Percentiles rank a stretch among this genome's conserved stretches.
These are phyloP conservation scores for Beauveria sp. DNA, from an alignment of 2,329 filamentous ascomycete species.

Conservation along the genomic window DNA sequence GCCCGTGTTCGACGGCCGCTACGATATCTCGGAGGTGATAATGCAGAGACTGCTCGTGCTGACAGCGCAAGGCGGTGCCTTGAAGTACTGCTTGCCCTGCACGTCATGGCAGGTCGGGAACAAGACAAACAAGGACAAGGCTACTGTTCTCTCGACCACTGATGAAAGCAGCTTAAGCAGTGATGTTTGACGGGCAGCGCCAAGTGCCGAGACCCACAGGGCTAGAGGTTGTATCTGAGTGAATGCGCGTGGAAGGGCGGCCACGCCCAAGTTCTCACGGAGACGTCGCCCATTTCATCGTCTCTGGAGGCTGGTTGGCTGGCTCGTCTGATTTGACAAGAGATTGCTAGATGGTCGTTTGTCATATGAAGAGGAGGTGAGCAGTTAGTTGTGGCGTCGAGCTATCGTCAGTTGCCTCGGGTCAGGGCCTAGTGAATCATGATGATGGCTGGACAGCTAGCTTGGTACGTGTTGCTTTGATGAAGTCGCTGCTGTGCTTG, in stretches of 20 bases:
- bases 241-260: background rate
- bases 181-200: background rate
- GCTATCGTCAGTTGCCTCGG: background rate
- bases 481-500: background rate
- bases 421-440: background rate
- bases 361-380: no score
- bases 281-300: background rate
- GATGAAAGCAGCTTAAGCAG: background rate
- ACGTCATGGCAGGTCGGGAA: background rate
- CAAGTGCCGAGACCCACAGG: background rate
- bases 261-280: background rate
- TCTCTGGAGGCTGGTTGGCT: background rate
- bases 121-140: background rate
- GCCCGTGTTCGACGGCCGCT: background rate
- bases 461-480: background rate
- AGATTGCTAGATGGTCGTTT: no score
- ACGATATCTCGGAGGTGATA: background rate
- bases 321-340: slow-evolving; percentile 1
- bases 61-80: background rate
- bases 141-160: background rate
- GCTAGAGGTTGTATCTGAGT: background rate
- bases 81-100: background rate
- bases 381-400: background rate
- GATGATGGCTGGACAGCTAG: background rate
- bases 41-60: background rate